These are phyloP conservation scores for Aspergillus proliferans DNA, from an alignment of 2,329 filamentous ascomycete species.

Conservation along the genomic window DNA sequence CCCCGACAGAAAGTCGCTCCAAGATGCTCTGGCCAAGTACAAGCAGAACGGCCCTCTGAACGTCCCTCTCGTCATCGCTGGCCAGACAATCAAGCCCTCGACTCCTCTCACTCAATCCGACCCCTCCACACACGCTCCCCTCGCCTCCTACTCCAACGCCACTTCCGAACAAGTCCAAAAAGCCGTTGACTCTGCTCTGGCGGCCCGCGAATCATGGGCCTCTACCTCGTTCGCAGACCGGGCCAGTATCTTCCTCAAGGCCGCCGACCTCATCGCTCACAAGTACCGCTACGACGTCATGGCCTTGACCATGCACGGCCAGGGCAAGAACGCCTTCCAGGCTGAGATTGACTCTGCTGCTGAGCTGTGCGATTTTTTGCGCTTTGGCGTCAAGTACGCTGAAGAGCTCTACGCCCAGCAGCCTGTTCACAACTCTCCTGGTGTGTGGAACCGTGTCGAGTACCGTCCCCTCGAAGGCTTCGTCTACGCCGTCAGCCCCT, in stretches of 20 bases:
- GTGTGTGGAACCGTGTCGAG: conserved; percentile 88
- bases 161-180: conserved; percentile 66
- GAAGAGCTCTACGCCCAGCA: conserved; percentile 86
- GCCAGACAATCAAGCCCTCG: conserved; percentile 54
- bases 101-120: conserved; percentile 60
- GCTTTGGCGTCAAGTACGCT: conserved; percentile 87
- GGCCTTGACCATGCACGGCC: conserved; percentile 90
- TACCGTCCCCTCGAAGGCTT: conserved; percentile 89
- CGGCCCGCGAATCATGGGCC: conserved; percentile 83
- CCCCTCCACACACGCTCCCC: conserved; percentile 70
- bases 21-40: conserved; percentile 64
- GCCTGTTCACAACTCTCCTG: conserved; percentile 72
- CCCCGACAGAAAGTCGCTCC: conserved; percentile 67
- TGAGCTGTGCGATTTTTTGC: conserved; percentile 85
- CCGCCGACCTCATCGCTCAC: conserved; percentile 78
- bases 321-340: conserved; percentile 98
- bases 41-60: conserved; percentile 65
- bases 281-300: conserved; percentile 98
- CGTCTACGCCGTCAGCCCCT: conserved; percentile 87
- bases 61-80: conserved; percentile 76
- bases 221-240: conserved; percentile 80
- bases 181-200: conserved; percentile 77
- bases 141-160: conserved; percentile 83
- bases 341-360: conserved; percentile 97
- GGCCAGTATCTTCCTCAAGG: conserved; percentile 91